Conservation (phyloP, 257 asterid genomes). For the Solanum chmielewskii region DNA sequence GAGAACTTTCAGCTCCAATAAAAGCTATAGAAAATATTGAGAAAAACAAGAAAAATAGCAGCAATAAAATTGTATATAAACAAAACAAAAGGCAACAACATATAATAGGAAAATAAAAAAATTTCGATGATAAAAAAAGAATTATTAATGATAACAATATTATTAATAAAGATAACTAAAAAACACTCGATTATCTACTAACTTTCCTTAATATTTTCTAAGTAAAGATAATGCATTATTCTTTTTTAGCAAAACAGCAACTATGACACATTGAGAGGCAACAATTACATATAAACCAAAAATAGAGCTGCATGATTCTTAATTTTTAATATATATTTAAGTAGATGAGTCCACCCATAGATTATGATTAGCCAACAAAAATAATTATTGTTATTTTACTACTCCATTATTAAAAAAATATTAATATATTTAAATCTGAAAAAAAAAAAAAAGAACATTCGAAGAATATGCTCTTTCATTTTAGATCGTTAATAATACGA, state of each 20-base stretch:
- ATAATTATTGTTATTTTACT: background rate
- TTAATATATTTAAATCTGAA: background rate
- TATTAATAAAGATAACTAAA: no score
- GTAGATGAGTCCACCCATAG: no score
- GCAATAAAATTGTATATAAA: no score
- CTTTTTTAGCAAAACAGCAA: background rate
- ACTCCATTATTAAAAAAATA: background rate
- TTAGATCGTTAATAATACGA: background rate
- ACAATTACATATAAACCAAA: background rate
- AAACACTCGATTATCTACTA: no score
- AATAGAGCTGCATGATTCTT: background rate
- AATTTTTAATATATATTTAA: background rate
- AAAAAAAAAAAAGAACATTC: background rate
- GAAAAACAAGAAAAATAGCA: no score
- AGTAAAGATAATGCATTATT: background rate
- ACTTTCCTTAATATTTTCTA: no score
- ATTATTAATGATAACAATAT: no score
- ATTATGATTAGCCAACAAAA: no score
- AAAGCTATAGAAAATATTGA: no score
- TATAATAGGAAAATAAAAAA: no score
- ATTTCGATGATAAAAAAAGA: no score
- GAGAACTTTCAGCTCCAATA: rapidly evolving
- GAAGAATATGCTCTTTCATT: background rate
- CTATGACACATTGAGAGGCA: background rate
- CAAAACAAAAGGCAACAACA: no score